Base-by-base conservation (phyloP, 495 filamentous ascomycete genomes). In the Hypoxylon fuscum region DNA sequence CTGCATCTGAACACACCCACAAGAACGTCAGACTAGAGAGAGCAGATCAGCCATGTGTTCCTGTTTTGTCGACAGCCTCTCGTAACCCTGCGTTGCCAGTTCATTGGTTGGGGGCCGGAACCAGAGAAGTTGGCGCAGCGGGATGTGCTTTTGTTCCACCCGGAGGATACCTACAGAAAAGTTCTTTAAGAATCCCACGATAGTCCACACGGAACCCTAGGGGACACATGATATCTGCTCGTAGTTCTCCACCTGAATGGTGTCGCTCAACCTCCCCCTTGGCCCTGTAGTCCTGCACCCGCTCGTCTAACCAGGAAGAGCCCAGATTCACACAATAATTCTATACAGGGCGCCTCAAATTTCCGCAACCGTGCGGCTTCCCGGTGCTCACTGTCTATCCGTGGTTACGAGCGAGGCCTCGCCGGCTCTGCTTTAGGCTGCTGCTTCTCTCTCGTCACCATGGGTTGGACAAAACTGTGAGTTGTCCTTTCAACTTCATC, bases 51-150 rank as follows among this genome's bases (percentile, higher is more conserved):
- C 58, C 42, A 56, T 60, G 63, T 59, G 66, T 68, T 62, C 56
- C 55, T 62, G 66, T 59, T 67, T 64, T 65, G 62, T 67, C 67
- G 62, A 56, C 57, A 67, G 66, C 59, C 66, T 60, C 66, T 67
- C 29, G 27, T 35, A 61, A 51, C 45, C 55, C 58, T 62, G 50
- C 51, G 47, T 43, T 56, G 58, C 60, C 53, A 58, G 57, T 38
- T 68, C 50, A 70, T 69, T 72, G 67, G 69, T 59, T 65, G 60
- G 67, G 61, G 66, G 69, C 58, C 32, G 42, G 48, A 68, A 47
- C 53, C 59, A 68, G 21, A 43, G 46, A 55, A 48, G 54, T 51
- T 25, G 54, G 46, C 52, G 55, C 59, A 55, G 58, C 55, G 66
- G 66, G 34, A 61, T 62, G 53, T 69, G 48, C 59, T 53, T 69